phyloP scores from a whole-genome alignment of 305 asterid species.

The Ajuga reptans region DNA sequence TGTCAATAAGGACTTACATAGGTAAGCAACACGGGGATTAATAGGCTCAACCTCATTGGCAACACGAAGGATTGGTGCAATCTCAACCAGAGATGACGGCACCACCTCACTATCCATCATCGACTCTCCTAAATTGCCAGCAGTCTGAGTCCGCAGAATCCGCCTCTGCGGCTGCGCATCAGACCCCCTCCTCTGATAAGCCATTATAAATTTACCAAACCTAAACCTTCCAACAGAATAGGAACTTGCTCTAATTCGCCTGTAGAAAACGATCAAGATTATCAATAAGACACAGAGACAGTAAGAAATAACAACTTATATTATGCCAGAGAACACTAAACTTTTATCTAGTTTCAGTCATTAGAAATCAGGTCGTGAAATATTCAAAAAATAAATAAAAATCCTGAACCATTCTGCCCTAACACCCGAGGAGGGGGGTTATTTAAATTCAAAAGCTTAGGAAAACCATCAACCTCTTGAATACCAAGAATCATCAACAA shows the following conservation, averaged over 20 bases:
- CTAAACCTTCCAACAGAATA: constrained; percentile 23
- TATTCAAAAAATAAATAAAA: neutral
- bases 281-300: neutral
- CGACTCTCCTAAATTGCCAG: constrained; percentile 88
- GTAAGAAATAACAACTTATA: neutral
- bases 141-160: constrained; percentile 87
- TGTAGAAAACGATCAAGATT: constrained; percentile 10
- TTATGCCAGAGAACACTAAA: neutral
- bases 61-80: constrained; percentile 96
- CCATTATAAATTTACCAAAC: constrained; percentile 46
- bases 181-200: constrained; percentile 80
- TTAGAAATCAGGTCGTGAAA: neutral
- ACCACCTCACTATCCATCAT: constrained; percentile 99
- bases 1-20: constrained; percentile 57
- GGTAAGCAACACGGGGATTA: constrained; percentile 88
- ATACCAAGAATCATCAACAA: constrained; percentile 10
- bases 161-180: constrained; percentile 70
- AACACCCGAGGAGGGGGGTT: no score
- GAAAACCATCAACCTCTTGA: constrained; percentile 2
- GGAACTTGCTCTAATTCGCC: constrained; percentile 30
- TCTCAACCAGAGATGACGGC: constrained; percentile 89
- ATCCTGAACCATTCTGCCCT: no score
- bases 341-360: neutral
- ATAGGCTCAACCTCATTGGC: constrained; percentile 94
- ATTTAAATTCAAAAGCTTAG: constrained; percentile 6